A percentile compares a stretch with the other conserved stretches of the same genome.
Evolutionary conservation across 2,329 filamentous ascomycete genomes (phyloP).

Genomic region (Paraphaeosphaeria sporulosa): DNA sequence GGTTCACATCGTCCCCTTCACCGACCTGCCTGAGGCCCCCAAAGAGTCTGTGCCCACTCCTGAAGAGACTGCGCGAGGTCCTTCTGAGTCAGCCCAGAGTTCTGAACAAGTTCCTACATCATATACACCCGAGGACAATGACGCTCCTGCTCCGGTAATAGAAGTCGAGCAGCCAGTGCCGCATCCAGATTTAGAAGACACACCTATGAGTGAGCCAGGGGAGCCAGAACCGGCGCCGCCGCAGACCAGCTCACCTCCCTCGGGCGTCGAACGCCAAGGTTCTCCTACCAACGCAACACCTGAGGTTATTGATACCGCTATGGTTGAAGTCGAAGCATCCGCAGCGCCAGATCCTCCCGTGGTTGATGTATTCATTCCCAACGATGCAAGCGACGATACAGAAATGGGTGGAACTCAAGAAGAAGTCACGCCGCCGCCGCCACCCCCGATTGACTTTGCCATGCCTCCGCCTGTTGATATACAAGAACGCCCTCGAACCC

Average conservation of each 20-base stretch:
- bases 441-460: conserved; percentile 22
- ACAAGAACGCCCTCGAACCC: conserved; percentile 22
- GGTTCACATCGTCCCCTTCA: conserved; percentile 43
- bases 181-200: conserved; percentile 38
- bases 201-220: conserved; percentile 50
- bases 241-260: conserved; percentile 12
- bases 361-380: conserved; percentile 31
- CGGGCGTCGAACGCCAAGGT: conserved; percentile 14
- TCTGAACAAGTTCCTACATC: conserved; percentile 2
- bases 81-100: conserved; percentile 1
- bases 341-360: conserved; percentile 27
- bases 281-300: conserved; percentile 3
- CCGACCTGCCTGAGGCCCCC: conserved; percentile 40
- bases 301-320: conserved; percentile 28
- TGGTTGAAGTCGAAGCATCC: conserved; percentile 32
- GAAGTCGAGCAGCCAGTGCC: conserved; percentile 15
- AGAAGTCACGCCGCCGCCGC: conserved; percentile 35
- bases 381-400: conserved; percentile 32
- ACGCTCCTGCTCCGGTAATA: not conserved
- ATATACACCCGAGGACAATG: conserved; percentile 11
- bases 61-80: not conserved
- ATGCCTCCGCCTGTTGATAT: conserved; percentile 20
- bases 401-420: conserved; percentile 49
- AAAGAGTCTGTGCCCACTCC: conserved; percentile 23
- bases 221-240: conserved; percentile 23